Evolutionary conservation across 768 basidiomycete species (phyloP), one percentile per base, ranked within the genome.

Genomic region (Sutorius australiensis): DNA sequence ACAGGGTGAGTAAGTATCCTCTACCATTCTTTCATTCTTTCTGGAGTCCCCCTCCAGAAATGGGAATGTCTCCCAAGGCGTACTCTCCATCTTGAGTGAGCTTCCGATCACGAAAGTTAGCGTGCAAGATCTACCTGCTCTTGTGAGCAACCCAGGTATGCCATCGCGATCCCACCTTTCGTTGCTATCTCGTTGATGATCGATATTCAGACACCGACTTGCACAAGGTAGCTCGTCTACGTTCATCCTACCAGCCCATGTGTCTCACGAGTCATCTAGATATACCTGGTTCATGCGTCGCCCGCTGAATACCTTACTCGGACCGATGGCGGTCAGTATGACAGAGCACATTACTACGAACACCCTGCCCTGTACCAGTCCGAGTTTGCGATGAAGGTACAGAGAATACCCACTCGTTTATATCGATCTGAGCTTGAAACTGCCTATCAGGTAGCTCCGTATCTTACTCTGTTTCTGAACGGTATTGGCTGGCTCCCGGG

Each of bases 41-140:
- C 32, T 32, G 49, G 10, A 46, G 30, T 37, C 49, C 28, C 42
- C 30, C 47, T 24, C 13, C 48, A 92, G 92, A 11, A 80, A 75
- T 3, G 94, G 94, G 12, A 89, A 92, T 48, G 94, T 97, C 0
- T 78, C 92, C 0, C 73, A 84, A 57, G 94, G 94, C 8, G 84
- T 83, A 27, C 73, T 89, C 11, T 83, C 82, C 10, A 86, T 91
- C 55, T 70, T 95, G 5, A 58, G 74, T 0, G 86, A 91, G 54
- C 75, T 95, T 4, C 90, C 89, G 0, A 78, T 87, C 16, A 71
- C 77, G 54, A 76, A 73, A 39, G 77, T 94, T 0, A 57, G 61
- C 4, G 81, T 81, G 1, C 65, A 77, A 19, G 80, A 89, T 48
- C 72, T 95, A 6, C 76, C 78, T 31, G 67, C 63, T 4, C 70